These are phyloP conservation scores for Mycena leptocephala DNA, from an alignment of 768 basidiomycete species.

Conservation along the genomic window DNA sequence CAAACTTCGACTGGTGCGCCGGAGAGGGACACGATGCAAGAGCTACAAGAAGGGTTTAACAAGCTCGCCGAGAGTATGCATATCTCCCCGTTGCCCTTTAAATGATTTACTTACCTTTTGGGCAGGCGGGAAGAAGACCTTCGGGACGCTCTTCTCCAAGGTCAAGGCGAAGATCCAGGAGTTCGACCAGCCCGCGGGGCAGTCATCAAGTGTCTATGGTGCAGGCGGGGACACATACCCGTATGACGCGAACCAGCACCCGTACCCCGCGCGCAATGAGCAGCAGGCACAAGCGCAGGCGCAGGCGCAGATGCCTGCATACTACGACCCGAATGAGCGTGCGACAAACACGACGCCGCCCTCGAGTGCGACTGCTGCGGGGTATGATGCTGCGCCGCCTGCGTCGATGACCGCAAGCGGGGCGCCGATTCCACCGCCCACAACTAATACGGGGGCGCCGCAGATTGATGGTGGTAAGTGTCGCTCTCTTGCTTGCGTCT, in stretches of 20 bases:
- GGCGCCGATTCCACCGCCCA: constrained; percentile 30
- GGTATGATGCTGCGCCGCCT: constrained; percentile 31
- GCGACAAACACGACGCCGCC: not conserved
- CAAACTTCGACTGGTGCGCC: constrained; percentile 23
- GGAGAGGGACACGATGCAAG: constrained; percentile 71
- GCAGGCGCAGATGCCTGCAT: constrained; percentile 44
- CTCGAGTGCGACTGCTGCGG: constrained; percentile 3
- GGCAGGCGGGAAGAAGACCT: constrained; percentile 84
- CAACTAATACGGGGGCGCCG: constrained; percentile 38
- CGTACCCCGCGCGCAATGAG: constrained; percentile 31
- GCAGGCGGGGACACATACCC: constrained; percentile 40
- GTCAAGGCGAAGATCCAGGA: constrained; percentile 91
- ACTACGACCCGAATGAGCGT: constrained; percentile 53
- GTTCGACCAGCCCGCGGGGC: constrained; percentile 67
- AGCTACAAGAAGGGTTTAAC: constrained; percentile 82
- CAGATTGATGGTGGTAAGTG: constrained; percentile 53
- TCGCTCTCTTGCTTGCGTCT: not conserved
- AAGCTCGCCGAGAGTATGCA: constrained; percentile 85
- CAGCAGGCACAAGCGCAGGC: constrained; percentile 32
- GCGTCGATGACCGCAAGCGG: not conserved
- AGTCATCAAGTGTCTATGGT: not conserved
- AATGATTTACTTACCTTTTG: not conserved
- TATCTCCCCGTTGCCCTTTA: not conserved
- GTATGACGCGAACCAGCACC: constrained; percentile 30
- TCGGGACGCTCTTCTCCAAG: constrained; percentile 79